These are phyloP conservation scores for Talaromyces sp. DNA, from an alignment of 2,329 filamentous ascomycete genomes.

Conservation along the genomic window DNA sequence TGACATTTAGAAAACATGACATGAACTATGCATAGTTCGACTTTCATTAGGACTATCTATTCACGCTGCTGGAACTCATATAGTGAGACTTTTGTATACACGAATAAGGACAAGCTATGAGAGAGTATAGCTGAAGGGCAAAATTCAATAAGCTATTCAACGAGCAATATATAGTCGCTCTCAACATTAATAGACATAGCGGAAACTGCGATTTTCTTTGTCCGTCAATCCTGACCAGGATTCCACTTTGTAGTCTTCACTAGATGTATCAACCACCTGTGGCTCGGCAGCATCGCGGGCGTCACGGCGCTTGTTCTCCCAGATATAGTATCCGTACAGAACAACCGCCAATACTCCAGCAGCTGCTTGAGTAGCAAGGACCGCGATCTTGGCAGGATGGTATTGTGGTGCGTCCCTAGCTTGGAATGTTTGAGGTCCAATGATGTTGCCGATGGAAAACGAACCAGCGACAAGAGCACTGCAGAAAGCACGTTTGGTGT, in stretches of 20 bases:
- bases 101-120: not conserved
- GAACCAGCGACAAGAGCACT: conserved; percentile 46
- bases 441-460: conserved; percentile 46
- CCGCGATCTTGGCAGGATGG: conserved; percentile 40
- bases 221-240: conserved; percentile 35
- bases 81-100: not conserved
- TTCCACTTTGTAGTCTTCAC: conserved; percentile 20
- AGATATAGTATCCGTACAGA: conserved; percentile 29
- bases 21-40: not conserved
- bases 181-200: conserved; percentile 33
- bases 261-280: conserved; percentile 19
- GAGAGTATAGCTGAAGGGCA: not conserved
- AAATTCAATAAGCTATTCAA: not conserved
- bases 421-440: conserved; percentile 47
- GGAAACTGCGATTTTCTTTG: conserved; percentile 31
- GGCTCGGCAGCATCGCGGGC: conserved; percentile 9
- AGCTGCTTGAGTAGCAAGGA: conserved; percentile 36
- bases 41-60: not conserved
- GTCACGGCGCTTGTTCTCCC: conserved; percentile 32
- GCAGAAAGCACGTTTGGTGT: conserved; percentile 50
- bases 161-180: not conserved
- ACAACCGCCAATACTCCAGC: conserved; percentile 29
- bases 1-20: not conserved
- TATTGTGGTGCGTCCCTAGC: conserved; percentile 43
- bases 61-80: not conserved